Conservation (phyloP, 1,139 yeast species). For the Sugiyamaella sp. region DNA sequence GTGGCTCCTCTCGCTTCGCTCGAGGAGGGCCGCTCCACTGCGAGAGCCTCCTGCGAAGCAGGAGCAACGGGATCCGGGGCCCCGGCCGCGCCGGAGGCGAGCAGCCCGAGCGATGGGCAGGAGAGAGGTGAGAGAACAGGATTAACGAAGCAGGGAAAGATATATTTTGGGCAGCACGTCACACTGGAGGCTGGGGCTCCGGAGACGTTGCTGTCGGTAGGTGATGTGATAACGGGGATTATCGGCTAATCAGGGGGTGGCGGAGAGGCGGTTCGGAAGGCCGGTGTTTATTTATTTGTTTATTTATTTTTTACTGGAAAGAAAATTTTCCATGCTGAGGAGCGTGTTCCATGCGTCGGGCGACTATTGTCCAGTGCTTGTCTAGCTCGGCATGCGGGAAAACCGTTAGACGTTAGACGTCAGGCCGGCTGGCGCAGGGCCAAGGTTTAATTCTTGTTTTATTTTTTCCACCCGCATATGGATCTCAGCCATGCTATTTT, state of each 20-base stretch:
- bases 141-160: constrained; percentile 24
- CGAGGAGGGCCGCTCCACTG: no score
- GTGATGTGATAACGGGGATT: constrained; percentile 15
- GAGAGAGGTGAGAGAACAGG: neutral
- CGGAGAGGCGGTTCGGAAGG: neutral
- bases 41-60: no score
- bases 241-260: neutral
- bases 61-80: no score
- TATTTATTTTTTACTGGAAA: neutral
- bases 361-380: constrained; percentile 7
- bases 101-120: no score
- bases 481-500: neutral
- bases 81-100: no score
- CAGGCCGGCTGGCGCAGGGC: neutral
- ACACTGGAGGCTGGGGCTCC: constrained; percentile 22
- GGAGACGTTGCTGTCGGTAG: constrained; percentile 10
- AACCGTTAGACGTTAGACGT: constrained; percentile 7
- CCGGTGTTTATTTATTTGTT: neutral
- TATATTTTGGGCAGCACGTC: constrained; percentile 33
- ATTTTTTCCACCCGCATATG: neutral
- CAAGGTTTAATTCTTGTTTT: neutral
- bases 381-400: neutral
- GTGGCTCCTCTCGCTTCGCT: no score
- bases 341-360: constrained; percentile 10
- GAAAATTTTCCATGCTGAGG: constrained; percentile 8